These are phyloP conservation scores for Rhizopus stolonifer DNA, from an alignment of 371 early-diverging fungal genomes.

Conservation along the genomic window DNA sequence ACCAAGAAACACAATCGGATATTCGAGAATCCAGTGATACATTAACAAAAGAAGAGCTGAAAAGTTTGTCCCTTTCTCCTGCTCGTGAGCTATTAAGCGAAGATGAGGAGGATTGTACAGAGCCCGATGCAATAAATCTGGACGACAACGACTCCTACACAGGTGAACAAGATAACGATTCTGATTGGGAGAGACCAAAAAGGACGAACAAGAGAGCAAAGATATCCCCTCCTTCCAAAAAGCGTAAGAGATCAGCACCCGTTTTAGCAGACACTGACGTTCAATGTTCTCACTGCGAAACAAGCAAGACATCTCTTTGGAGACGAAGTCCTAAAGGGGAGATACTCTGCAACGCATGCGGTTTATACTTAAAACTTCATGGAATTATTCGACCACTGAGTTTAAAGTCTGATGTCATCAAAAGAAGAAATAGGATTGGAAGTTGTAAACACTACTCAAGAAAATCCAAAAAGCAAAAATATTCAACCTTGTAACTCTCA, in stretches of 20 bases:
- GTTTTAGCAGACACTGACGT: not conserved
- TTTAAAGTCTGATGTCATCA: slow-evolving; percentile 35
- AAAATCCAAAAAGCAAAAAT: slow-evolving; percentile 1
- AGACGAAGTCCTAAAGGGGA: slow-evolving; percentile 31
- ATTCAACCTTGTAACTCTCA: not conserved
- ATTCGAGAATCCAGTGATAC: not conserved
- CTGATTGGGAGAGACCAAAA: slow-evolving; percentile 19
- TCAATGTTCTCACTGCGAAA: slow-evolving; percentile 29
- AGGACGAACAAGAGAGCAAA: slow-evolving; percentile 7
- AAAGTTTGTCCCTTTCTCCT: not conserved
- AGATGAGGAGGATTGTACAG: slow-evolving; percentile 21
- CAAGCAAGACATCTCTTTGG: slow-evolving; percentile 36
- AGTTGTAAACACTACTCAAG: slow-evolving; percentile 3
- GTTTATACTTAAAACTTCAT: slow-evolving; percentile 37
- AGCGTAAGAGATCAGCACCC: not conserved
- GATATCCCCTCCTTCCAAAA: not conserved
- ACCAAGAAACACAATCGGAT: not conserved
- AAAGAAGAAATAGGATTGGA: slow-evolving; percentile 27
- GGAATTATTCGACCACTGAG: slow-evolving; percentile 33
- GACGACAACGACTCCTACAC: not conserved
- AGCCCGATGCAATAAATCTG: not conserved
- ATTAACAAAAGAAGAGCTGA: not conserved
- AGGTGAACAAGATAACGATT: slow-evolving; percentile 14
- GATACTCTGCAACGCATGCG: slow-evolving; percentile 35
- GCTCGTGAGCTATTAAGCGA: not conserved